Evolutionary conservation across 177 flowering plant species (phyloP).

Genomic region (Telopea speciosissima): DNA sequence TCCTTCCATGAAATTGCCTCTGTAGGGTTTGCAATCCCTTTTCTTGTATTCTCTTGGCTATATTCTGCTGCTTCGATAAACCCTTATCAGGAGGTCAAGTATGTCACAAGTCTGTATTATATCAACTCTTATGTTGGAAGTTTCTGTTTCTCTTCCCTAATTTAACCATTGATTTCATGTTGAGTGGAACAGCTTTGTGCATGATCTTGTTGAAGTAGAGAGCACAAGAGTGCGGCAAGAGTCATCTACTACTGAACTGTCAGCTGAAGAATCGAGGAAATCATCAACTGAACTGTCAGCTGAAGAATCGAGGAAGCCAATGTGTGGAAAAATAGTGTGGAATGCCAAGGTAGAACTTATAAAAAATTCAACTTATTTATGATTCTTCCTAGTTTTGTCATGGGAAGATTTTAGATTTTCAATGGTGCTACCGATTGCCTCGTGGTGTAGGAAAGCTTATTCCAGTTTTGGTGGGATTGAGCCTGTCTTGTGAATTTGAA

Average conservation of each 20-base stretch:
- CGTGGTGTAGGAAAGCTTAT: background rate
- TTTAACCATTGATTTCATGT: constrained; percentile 1
- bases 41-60: constrained; percentile 1
- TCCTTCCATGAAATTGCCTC: background rate
- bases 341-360: constrained; percentile 64
- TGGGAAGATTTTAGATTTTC: too few relatives aligned
- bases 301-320: constrained; percentile 24
- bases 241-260: constrained; percentile 12
- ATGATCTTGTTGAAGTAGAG: constrained; percentile 64
- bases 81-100: background rate
- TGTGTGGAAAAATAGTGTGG: constrained; percentile 48
- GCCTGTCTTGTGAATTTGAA: background rate
- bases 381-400: background rate
- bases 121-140: background rate
- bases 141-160: background rate
- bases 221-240: constrained; percentile 25
- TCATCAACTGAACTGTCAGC: constrained; percentile 14
- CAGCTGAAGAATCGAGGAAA: constrained; percentile 24
- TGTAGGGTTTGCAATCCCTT: background rate
- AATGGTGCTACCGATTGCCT: background rate
- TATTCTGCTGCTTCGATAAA: background rate
- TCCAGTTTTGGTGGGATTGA: background rate
- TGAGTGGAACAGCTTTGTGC: constrained; percentile 75
- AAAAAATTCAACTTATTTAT: background rate
- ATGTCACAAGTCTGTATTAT: background rate